These are phyloP conservation scores for Polyporus arcularius DNA, from an alignment of 768 basidiomycete genomes.

Conservation along the genomic window DNA sequence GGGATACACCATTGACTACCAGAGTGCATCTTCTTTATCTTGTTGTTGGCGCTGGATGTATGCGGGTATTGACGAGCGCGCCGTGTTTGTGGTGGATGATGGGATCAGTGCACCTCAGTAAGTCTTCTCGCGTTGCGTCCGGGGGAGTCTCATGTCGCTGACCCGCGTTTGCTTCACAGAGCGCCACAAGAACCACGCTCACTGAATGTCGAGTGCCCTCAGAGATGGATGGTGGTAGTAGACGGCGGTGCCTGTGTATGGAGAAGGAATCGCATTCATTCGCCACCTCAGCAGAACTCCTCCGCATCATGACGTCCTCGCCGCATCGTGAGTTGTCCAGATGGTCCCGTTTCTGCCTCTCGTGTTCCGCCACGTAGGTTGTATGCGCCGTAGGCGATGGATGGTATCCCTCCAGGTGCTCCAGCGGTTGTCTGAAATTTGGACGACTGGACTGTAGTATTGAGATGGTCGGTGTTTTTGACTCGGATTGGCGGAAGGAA, in stretches of 20 bases:
- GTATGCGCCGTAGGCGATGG: too few species aligned
- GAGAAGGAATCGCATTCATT: constrained; percentile 2
- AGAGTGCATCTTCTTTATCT: constrained; percentile 62
- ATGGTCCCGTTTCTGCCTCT: too few species aligned
- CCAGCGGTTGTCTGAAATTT: too few species aligned
- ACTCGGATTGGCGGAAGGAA: too few species aligned
- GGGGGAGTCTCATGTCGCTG: constrained; percentile 5
- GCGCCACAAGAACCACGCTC: constrained; percentile 90
- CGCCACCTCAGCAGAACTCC: neutral
- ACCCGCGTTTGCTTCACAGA: constrained; percentile 46
- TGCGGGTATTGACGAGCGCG: neutral
- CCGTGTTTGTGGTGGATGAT: neutral
- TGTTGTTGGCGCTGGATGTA: constrained; percentile 12
- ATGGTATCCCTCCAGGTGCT: too few species aligned
- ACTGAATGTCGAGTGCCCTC: constrained; percentile 43
- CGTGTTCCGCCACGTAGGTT: too few species aligned
- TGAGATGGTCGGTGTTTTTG: too few species aligned
- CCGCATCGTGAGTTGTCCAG: too few species aligned
- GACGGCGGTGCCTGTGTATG: constrained; percentile 10
- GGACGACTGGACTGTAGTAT: too few species aligned
- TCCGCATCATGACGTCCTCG: too few species aligned
- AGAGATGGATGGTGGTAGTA: constrained; percentile 10
- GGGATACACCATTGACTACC: constrained; percentile 88
- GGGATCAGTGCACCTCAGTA: constrained; percentile 81
- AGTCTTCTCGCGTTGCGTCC: constrained; percentile 31